Conservation (phyloP, 2,329 filamentous ascomycete species). For the Hymenotorrendiella dingleyae region DNA sequence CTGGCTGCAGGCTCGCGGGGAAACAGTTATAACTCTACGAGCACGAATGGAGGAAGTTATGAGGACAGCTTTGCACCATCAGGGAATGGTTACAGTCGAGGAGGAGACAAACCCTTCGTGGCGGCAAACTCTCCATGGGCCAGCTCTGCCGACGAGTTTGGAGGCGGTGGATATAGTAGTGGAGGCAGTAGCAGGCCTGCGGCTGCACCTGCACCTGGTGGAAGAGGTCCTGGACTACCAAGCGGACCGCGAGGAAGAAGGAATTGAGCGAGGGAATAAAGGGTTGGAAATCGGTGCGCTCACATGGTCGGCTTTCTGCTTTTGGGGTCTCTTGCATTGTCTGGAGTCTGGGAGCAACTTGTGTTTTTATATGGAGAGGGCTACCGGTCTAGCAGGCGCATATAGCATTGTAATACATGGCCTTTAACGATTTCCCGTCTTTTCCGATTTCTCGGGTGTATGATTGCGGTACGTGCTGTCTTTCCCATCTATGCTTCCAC, state of each 20-base stretch:
- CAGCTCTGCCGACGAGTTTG: constrained; percentile 36
- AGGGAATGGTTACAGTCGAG: constrained; percentile 29
- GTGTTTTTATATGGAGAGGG: too few species aligned
- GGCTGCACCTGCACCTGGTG: constrained; percentile 6
- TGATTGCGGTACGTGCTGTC: too few species aligned
- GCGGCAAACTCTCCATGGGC: constrained; percentile 45
- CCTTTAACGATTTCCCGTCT: too few species aligned
- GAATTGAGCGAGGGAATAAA: neutral
- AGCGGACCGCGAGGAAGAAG: constrained; percentile 23
- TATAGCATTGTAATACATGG: too few species aligned
- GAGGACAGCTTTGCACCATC: constrained; percentile 14
- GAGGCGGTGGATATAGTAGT: constrained; percentile 33
- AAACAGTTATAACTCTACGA: constrained; percentile 10
- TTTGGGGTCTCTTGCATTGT: neutral
- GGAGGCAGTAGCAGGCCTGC: constrained; percentile 36
- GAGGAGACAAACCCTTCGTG: constrained; percentile 37
- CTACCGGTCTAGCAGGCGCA: too few species aligned
- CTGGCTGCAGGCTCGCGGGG: neutral
- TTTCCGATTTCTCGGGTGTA: too few species aligned
- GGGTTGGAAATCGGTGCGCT: neutral
- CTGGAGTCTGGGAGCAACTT: constrained; percentile 1
- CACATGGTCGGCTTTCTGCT: neutral
- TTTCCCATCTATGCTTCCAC: too few species aligned
- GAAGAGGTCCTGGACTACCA: constrained; percentile 21
- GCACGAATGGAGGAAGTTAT: constrained; percentile 9